A percentile compares a stretch with the other conserved stretches of the same genome.
These are phyloP conservation scores for Pseudozyma sp. DNA, from an alignment of 1,284 basidiomycete genomes.

Conservation along the genomic window DNA sequence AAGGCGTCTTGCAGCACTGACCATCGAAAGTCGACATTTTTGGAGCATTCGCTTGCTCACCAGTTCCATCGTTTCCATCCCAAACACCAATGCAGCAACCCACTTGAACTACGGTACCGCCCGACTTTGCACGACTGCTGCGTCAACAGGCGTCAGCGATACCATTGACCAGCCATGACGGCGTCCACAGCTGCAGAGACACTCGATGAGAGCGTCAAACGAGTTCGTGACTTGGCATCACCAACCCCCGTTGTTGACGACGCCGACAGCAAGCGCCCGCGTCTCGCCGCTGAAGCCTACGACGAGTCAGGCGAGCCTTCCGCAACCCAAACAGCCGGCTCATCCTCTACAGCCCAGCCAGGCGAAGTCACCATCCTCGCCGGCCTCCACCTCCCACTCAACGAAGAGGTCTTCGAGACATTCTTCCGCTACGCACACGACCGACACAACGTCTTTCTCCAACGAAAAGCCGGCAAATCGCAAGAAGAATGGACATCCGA, in stretches of 20 bases:
- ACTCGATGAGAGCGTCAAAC: slow-evolving; percentile 4
- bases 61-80: background rate
- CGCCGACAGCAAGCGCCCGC: slow-evolving; percentile 9
- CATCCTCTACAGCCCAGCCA: slow-evolving; percentile 1
- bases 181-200: background rate
- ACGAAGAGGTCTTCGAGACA: slow-evolving; percentile 30
- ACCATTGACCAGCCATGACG: slow-evolving; percentile 2
- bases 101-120: background rate
- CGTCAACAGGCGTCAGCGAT: too few relatives aligned
- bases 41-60: background rate
- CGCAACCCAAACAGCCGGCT: background rate
- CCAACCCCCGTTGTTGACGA: background rate
- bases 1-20: slow-evolving; percentile 5
- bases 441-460: slow-evolving; percentile 30
- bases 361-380: slow-evolving; percentile 36
- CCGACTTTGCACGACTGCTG: too few relatives aligned
- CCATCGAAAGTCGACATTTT: background rate
- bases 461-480: slow-evolving; percentile 11
- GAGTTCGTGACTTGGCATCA: slow-evolving; percentile 11
- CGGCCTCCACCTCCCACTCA: slow-evolving; percentile 39
- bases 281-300: background rate
- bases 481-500: slow-evolving; percentile 68
- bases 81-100: background rate
- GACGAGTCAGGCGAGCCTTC: background rate
- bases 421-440: slow-evolving; percentile 43